These are phyloP conservation scores for Xerocomellus chrysenteron DNA, from an alignment of 768 basidiomycete genomes.

Conservation along the genomic window DNA sequence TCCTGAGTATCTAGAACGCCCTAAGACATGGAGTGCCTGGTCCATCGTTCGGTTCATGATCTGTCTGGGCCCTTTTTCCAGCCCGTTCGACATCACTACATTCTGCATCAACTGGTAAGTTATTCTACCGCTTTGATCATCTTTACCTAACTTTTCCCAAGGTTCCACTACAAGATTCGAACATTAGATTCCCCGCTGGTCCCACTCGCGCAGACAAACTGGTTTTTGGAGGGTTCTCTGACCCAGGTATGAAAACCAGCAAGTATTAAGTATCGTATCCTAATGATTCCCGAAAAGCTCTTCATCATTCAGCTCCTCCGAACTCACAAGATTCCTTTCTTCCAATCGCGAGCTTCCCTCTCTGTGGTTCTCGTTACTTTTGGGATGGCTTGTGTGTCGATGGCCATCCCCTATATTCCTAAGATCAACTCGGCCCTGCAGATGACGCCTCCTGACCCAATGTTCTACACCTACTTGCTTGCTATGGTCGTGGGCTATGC, in stretches of 20 bases:
- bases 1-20: conserved; percentile 34
- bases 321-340: conserved; percentile 31
- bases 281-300: conserved; percentile 19
- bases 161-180: conserved; percentile 34
- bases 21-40: conserved; percentile 33
- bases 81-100: conserved; percentile 35
- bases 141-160: conserved; percentile 2
- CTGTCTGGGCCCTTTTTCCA: conserved; percentile 37
- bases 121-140: not conserved
- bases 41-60: conserved; percentile 39
- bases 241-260: conserved; percentile 30
- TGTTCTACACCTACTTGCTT: conserved; percentile 30
- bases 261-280: not conserved
- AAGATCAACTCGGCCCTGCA: conserved; percentile 31
- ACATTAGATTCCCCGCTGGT: conserved; percentile 28
- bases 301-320: conserved; percentile 35
- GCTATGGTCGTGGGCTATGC: conserved; percentile 24
- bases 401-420: conserved; percentile 35
- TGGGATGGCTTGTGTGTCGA: conserved; percentile 31
- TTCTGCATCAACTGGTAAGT: conserved; percentile 34
- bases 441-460: conserved; percentile 27
- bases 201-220: conserved; percentile 35
- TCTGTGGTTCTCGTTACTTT: conserved; percentile 30
- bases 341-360: conserved; percentile 32
- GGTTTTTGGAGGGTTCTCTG: conserved; percentile 37